phyloP scores from a whole-genome alignment of 2,329 filamentous ascomycete genomes.

The Ophiostoma ulmi region DNA sequence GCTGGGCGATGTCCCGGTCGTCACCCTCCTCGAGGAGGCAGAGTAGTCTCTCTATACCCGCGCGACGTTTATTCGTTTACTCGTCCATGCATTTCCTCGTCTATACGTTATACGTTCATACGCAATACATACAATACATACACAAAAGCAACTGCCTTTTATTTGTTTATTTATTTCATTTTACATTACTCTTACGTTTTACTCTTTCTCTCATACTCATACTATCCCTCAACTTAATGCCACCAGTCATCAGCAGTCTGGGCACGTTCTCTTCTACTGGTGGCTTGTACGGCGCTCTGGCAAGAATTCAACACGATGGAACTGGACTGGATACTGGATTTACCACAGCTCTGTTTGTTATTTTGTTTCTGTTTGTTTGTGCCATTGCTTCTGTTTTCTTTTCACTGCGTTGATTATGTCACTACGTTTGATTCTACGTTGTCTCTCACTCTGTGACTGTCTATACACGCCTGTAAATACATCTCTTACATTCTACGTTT shows the following conservation, averaged over 20 bases:
- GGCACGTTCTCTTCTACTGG: conserved; percentile 6
- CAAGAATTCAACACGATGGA: conserved; percentile 20
- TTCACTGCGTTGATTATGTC: too few species aligned
- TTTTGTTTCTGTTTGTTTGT: background rate
- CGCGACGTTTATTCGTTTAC: background rate
- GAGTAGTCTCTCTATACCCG: conserved; percentile 7
- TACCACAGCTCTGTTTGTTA: conserved; percentile 3
- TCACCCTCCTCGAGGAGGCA: conserved; percentile 17
- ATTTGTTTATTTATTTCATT: background rate
- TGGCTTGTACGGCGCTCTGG: background rate
- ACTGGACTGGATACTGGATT: conserved; percentile 6
- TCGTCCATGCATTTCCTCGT: background rate
- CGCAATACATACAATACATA: background rate
- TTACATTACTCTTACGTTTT: background rate
- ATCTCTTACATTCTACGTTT: background rate
- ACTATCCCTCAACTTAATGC: conserved; percentile 13
- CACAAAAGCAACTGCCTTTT: background rate
- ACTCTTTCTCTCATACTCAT: background rate
- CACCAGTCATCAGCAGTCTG: conserved; percentile 10
- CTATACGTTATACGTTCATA: background rate
- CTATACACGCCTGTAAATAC: background rate
- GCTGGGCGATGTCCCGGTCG: conserved; percentile 70
- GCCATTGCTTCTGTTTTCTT: background rate
- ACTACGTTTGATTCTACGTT: background rate
- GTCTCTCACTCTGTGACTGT: background rate